Evolutionary conservation across 129 eudicot species (phyloP), one percentile per base, ranked within the genome.

Genomic region (Kitagawia praeruptora): DNA sequence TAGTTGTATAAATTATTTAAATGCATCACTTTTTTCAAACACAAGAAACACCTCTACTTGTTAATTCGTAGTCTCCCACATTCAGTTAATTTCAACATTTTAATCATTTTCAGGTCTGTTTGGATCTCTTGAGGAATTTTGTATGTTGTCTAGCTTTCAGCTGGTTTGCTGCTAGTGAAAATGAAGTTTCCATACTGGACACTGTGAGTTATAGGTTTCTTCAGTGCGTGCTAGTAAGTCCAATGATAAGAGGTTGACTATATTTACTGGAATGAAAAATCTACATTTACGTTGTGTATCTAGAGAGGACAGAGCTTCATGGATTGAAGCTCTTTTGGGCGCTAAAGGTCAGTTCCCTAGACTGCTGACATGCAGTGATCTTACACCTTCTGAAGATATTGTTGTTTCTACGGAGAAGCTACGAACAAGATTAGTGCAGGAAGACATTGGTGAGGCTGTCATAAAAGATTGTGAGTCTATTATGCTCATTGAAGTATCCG

Each of bases 201-300:
- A n/a, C n/a, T n/a, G n/a, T n/a, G n/a, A n/a, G n/a, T n/a, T n/a
- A n/a, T 93, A 95, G 98, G 98, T 95, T 67, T 92, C 98, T 79
- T 95, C 98, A 23, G 94, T 95, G 84, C 89, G 96, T 80, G 97
- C 96, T 76, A 95, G 98, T 87, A 95, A 95, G 91, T 95, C 98
- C 67, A 97, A 95, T 25, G 98, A 95, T 89, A 95, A 88, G 90
- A 91, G 98, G 81, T 90, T 95, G 48, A 89, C 91, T 76, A 88
- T 95, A 85, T 95, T 88, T 79, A 91, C 96, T 18, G 98, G 98
- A 78, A 95, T 94, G 41, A 95, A 95, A 92, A 95, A 96, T 82
- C 96, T 95, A 82, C 98, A 95, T 84, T 83, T 95, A 76, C 89
- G 98, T 71, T 95, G 98, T 83, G 87, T 90, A 74, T 84, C 97